These are phyloP conservation scores for Alternaria rosae DNA, from an alignment of 2,329 filamentous ascomycete genomes.

Conservation along the genomic window DNA sequence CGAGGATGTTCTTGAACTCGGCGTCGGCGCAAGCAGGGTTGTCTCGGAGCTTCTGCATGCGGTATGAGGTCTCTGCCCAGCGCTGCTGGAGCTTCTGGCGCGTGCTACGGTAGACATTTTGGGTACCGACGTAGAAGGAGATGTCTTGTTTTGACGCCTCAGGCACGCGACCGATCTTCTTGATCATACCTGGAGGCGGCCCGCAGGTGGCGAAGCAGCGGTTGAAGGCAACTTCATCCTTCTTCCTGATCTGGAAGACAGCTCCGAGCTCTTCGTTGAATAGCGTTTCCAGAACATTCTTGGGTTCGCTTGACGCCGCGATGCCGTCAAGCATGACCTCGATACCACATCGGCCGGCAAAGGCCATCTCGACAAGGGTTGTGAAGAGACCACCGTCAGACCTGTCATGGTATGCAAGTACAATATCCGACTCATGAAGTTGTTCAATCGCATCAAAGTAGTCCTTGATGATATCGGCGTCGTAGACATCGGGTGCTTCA, in stretches of 20 bases:
- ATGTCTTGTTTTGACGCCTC: constrained; percentile 75
- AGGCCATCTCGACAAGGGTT: constrained; percentile 96
- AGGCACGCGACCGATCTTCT: constrained; percentile 81
- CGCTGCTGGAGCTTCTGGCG: constrained; percentile 80
- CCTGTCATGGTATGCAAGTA: constrained; percentile 92
- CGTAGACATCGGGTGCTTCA: constrained; percentile 84
- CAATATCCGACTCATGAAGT: constrained; percentile 71
- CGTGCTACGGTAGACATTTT: constrained; percentile 72
- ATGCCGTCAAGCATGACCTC: constrained; percentile 84
- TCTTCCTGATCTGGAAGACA: constrained; percentile 90
- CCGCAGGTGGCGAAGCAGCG: constrained; percentile 91
- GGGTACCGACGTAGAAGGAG: constrained; percentile 74
- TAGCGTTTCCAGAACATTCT: constrained; percentile 75
- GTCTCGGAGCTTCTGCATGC: constrained; percentile 90
- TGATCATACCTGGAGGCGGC: constrained; percentile 80
- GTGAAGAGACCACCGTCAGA: constrained; percentile 94
- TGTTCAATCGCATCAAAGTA: constrained; percentile 87
- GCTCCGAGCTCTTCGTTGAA: constrained; percentile 98
- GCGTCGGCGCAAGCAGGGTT: constrained; percentile 86
- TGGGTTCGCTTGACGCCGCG: constrained; percentile 65
- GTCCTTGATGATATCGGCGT: constrained; percentile 81
- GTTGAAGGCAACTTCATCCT: constrained; percentile 84
- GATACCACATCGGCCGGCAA: constrained; percentile 88
- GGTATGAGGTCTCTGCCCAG: constrained; percentile 88
- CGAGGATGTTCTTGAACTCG: constrained; percentile 77